Evolutionary conservation across 2,329 filamentous ascomycete species (phyloP).

Genomic region (Coniochaeta sp.): DNA sequence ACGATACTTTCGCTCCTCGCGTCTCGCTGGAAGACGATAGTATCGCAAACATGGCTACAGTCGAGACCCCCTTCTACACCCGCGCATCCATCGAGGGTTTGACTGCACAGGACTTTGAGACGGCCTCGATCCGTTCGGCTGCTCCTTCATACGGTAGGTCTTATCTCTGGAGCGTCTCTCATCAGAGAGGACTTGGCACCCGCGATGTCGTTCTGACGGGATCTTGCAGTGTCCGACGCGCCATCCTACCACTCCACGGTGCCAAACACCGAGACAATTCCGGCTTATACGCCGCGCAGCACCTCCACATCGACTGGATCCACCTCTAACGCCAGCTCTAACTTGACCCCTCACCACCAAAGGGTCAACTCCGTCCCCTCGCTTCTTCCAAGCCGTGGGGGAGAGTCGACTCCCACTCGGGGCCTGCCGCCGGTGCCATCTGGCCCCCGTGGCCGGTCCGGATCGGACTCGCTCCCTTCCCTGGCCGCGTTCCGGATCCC

Average conservation of each 20-base stretch:
- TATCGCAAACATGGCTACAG: constrained; percentile 7
- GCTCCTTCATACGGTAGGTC: constrained; percentile 61
- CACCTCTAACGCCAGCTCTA: constrained; percentile 12
- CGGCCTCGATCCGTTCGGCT: constrained; percentile 57
- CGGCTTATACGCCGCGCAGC: constrained; percentile 40
- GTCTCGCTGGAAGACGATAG: neutral
- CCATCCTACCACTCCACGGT: constrained; percentile 56
- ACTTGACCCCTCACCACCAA: neutral
- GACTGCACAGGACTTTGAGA: constrained; percentile 54
- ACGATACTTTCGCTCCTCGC: neutral
- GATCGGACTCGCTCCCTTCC: constrained; percentile 25
- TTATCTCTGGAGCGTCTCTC: neutral
- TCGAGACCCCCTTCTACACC: neutral
- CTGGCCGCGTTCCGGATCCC: constrained; percentile 49
- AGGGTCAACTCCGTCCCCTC: constrained; percentile 1
- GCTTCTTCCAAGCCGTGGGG: constrained; percentile 1
- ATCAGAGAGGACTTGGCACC: neutral
- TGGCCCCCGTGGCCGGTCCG: constrained; percentile 15
- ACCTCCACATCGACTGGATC: constrained; percentile 30
- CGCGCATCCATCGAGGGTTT: constrained; percentile 17
- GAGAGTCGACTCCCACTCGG: constrained; percentile 8
- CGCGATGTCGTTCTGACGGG: neutral
- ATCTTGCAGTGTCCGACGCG: constrained; percentile 49
- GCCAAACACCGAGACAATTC: constrained; percentile 35
- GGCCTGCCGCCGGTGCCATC: constrained; percentile 46